Percentiles rank a stretch among this genome's conserved stretches.
phyloP scores from a whole-genome alignment of 495 filamentous ascomycete genomes.

The Penicillium taxi region DNA sequence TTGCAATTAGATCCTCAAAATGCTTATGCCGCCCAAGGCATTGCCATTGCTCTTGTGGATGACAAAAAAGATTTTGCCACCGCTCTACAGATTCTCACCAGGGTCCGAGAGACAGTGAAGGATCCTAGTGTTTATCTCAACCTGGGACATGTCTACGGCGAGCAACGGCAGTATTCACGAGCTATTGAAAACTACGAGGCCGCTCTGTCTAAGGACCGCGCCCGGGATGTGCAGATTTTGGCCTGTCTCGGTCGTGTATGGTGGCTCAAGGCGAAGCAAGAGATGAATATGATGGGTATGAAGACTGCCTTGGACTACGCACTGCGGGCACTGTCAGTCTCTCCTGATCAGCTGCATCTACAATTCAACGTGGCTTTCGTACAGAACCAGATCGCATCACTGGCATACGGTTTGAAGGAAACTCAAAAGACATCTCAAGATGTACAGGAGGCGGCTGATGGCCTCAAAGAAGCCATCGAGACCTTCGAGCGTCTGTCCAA shows the following conservation, averaged over 20 bases:
- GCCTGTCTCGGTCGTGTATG: constrained; percentile 93
- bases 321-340: constrained; percentile 68
- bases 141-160: constrained; percentile 83
- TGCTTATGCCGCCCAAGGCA: constrained; percentile 90
- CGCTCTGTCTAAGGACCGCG: constrained; percentile 75
- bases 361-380: constrained; percentile 98
- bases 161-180: constrained; percentile 77
- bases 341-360: constrained; percentile 78
- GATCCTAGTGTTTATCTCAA: constrained; percentile 85
- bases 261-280: constrained; percentile 75
- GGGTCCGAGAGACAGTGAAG: constrained; percentile 79
- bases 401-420: constrained; percentile 67
- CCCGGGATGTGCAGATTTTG: constrained; percentile 70
- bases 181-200: constrained; percentile 89
- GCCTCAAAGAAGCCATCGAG: constrained; percentile 87
- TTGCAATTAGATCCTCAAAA: constrained; percentile 87
- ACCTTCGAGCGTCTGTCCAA: constrained; percentile 72
- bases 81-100: constrained; percentile 78
- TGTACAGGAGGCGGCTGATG: constrained; percentile 65
- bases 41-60: constrained; percentile 87
- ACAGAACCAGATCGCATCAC: constrained; percentile 81
- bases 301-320: constrained; percentile 83
- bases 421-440: constrained; percentile 69
- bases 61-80: constrained; percentile 78
- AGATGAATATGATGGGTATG: constrained; percentile 71